A percentile compares a stretch with the other conserved stretches of the same genome.
Evolutionary conservation across 352 stramenopile species (phyloP).

Genomic region (Ophiocytium majus): DNA sequence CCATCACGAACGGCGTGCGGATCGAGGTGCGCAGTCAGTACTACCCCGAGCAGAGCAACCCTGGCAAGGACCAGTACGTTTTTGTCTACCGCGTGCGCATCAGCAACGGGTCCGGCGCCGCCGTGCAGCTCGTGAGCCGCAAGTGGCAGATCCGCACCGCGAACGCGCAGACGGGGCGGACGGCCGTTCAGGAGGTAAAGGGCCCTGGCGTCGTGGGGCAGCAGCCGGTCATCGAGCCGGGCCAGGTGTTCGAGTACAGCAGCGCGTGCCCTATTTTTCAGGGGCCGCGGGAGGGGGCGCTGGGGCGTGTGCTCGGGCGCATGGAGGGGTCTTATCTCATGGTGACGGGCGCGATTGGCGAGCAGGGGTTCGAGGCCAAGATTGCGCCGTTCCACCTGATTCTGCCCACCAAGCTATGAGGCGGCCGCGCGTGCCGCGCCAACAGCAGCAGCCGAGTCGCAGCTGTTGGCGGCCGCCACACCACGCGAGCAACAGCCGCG

Average conservation of each 20-base stretch:
- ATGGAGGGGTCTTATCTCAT: constrained; percentile 73
- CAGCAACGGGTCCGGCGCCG: constrained; percentile 65
- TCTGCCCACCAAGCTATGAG: no score
- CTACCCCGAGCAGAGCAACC: constrained; percentile 66
- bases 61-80: constrained; percentile 65
- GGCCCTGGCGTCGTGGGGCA: constrained; percentile 68
- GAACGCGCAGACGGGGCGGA: constrained; percentile 45
- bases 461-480: no score
- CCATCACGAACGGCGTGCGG: constrained; percentile 41
- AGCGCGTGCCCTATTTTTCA: constrained; percentile 65
- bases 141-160: constrained; percentile 71
- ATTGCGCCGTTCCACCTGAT: constrained; percentile 72
- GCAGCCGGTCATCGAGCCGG: constrained; percentile 70
- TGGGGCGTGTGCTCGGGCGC: constrained; percentile 66
- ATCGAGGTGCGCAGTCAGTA: constrained; percentile 60
- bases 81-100: constrained; percentile 75
- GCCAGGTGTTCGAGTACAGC: constrained; percentile 73
- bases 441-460: no score
- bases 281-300: constrained; percentile 29
- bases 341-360: constrained; percentile 61
- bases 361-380: constrained; percentile 68
- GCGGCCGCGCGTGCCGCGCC: not conserved
- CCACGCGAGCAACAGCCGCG: no score
- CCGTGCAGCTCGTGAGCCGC: constrained; percentile 67
- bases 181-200: constrained; percentile 64